Evolutionary conservation across 352 stramenopile species (phyloP).

Genomic region (Pythium folliculosum): DNA sequence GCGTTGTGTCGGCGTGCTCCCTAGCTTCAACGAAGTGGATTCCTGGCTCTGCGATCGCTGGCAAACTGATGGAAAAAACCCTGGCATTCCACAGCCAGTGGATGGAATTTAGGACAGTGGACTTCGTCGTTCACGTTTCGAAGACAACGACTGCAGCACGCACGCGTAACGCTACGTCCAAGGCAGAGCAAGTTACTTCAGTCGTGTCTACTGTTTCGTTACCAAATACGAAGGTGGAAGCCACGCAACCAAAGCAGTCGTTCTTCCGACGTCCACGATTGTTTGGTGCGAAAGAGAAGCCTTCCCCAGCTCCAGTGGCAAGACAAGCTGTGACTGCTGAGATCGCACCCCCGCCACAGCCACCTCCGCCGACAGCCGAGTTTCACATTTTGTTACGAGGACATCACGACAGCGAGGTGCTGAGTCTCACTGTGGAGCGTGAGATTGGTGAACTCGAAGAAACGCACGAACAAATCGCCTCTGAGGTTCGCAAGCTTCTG

Average conservation of each 20-base stretch:
- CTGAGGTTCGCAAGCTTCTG: conserved; percentile 25
- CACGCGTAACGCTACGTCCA: neutral
- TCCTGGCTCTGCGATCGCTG: conserved; percentile 16
- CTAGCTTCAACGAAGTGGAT: conserved; percentile 36
- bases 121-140: conserved; percentile 18
- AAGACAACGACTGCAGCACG: conserved; percentile 21
- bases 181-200: neutral
- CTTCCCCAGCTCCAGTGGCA: neutral
- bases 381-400: conserved; percentile 38
- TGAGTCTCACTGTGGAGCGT: conserved; percentile 25
- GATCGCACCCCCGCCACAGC: neutral
- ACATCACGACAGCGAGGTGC: conserved; percentile 17
- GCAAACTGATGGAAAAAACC: conserved; percentile 38
- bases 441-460: conserved; percentile 7
- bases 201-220: neutral
- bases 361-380: conserved; percentile 8
- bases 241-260: conserved; percentile 7
- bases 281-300: conserved; percentile 29
- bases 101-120: neutral
- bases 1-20: neutral
- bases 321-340: neutral
- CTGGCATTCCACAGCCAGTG: conserved; percentile 33
- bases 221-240: neutral
- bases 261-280: conserved; percentile 37
- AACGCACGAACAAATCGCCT: conserved; percentile 24